phyloP scores from a whole-genome alignment of 2,329 filamentous ascomycete species.

The Colletotrichum simmondsii region DNA sequence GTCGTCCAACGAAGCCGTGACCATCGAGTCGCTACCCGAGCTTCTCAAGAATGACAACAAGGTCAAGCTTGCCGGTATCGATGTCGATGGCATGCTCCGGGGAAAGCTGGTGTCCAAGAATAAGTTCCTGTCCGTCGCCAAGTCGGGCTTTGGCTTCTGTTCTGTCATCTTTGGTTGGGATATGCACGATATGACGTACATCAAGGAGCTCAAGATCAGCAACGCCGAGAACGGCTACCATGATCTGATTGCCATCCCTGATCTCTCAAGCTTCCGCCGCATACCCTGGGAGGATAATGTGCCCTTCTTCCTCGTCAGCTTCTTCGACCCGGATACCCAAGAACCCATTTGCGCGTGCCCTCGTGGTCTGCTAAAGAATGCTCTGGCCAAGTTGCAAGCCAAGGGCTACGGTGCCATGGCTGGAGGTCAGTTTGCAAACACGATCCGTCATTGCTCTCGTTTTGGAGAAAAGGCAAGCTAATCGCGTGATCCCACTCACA shows the following conservation, averaged over 20 bases:
- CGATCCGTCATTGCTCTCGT: neutral
- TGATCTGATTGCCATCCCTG: conserved; percentile 84
- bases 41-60: conserved; percentile 78
- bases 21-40: conserved; percentile 71
- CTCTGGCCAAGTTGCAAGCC: conserved; percentile 73
- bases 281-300: conserved; percentile 93
- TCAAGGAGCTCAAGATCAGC: conserved; percentile 85
- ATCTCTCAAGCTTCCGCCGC: conserved; percentile 80
- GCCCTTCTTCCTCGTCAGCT: conserved; percentile 86
- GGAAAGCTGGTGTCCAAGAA: conserved; percentile 93
- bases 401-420: conserved; percentile 87
- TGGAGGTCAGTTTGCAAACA: conserved; percentile 71
- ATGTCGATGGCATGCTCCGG: conserved; percentile 87
- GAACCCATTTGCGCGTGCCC: conserved; percentile 82
- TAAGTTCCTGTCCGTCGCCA: conserved; percentile 88
- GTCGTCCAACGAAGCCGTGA: conserved; percentile 52
- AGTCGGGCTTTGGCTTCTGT: conserved; percentile 90
- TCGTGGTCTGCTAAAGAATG: conserved; percentile 76
- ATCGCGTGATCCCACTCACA: conserved; percentile 47
- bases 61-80: conserved; percentile 89
- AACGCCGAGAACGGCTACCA: conserved; percentile 92
- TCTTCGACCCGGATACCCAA: conserved; percentile 82
- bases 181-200: conserved; percentile 94
- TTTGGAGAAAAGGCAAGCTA: neutral
- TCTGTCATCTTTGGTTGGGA: conserved; percentile 97